These are phyloP conservation scores for Yarrowia divulgata DNA, from an alignment of 805 yeast genomes.

Conservation along the genomic window DNA sequence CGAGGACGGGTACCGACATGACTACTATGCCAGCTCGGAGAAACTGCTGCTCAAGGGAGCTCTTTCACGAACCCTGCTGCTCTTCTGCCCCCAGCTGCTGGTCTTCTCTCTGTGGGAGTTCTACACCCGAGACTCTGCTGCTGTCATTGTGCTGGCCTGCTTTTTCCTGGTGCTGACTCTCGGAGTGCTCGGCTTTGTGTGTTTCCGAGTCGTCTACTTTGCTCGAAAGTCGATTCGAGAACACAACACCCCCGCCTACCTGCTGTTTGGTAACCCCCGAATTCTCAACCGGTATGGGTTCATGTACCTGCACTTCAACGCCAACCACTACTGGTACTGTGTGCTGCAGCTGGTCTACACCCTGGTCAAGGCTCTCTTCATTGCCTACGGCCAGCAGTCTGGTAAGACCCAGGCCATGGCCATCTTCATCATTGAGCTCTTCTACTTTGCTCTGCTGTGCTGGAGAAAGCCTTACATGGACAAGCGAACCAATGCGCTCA, in stretches of 20 bases:
- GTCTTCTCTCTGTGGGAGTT: constrained; percentile 90
- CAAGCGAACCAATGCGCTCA: constrained; percentile 89
- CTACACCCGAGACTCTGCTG: constrained; percentile 80
- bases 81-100: constrained; percentile 85
- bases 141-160: constrained; percentile 82
- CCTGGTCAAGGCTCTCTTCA: constrained; percentile 47
- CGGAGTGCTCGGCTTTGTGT: constrained; percentile 68
- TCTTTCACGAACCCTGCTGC: constrained; percentile 74
- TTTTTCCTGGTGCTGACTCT: constrained; percentile 69
- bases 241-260: constrained; percentile 90
- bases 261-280: constrained; percentile 81
- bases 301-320: constrained; percentile 87
- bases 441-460: constrained; percentile 70
- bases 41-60: constrained; percentile 67
- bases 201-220: constrained; percentile 60
- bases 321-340: constrained; percentile 85
- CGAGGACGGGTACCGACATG: constrained; percentile 68
- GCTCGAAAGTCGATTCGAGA: constrained; percentile 65
- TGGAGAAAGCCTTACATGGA: constrained; percentile 90
- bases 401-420: constrained; percentile 86
- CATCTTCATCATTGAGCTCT: constrained; percentile 75
- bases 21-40: constrained; percentile 72
- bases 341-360: constrained; percentile 68
- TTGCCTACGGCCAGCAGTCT: constrained; percentile 80
- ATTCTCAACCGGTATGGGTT: constrained; percentile 90